Conservation (phyloP, 768 basidiomycete species). For the Lentinula edodes region DNA sequence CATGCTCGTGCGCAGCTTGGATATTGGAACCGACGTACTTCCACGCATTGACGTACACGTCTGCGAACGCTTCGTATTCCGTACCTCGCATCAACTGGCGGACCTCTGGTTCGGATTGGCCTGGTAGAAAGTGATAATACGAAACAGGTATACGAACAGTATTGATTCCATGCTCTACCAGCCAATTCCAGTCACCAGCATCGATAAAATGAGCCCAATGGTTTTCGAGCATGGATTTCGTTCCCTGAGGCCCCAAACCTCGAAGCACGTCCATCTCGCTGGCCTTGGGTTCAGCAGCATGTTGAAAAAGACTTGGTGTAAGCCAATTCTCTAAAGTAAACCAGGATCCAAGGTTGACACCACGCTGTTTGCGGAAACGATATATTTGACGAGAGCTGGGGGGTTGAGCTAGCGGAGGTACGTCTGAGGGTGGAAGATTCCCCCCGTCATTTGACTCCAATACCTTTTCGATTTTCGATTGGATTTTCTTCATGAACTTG, state of each 20-base stretch:
- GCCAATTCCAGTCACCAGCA: constrained; percentile 60
- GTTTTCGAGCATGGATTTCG: constrained; percentile 41
- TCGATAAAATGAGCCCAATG: constrained; percentile 77
- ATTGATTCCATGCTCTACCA: constrained; percentile 53
- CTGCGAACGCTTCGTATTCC: constrained; percentile 49
- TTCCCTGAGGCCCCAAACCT: constrained; percentile 28
- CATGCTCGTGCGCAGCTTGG: constrained; percentile 44
- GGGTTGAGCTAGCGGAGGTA: constrained; percentile 5
- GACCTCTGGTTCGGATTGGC: background rate
- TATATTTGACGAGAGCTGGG: constrained; percentile 18
- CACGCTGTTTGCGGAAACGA: constrained; percentile 67
- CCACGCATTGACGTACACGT: constrained; percentile 66
- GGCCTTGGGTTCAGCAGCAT: constrained; percentile 48
- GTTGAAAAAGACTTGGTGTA: constrained; percentile 47
- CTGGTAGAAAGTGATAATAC: constrained; percentile 25
- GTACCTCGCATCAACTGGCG: constrained; percentile 41
- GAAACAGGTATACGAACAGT: constrained; percentile 55
- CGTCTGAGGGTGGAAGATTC: background rate
- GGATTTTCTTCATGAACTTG: constrained; percentile 7
- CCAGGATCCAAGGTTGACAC: constrained; percentile 85
- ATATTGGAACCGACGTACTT: constrained; percentile 49
- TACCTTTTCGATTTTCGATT: constrained; percentile 1
- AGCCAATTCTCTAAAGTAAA: constrained; percentile 82
- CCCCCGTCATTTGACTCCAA: background rate
- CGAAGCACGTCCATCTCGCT: constrained; percentile 69